Conservation (phyloP, 169 alveolate species). For the Plasmodium cynomolgi region DNA sequence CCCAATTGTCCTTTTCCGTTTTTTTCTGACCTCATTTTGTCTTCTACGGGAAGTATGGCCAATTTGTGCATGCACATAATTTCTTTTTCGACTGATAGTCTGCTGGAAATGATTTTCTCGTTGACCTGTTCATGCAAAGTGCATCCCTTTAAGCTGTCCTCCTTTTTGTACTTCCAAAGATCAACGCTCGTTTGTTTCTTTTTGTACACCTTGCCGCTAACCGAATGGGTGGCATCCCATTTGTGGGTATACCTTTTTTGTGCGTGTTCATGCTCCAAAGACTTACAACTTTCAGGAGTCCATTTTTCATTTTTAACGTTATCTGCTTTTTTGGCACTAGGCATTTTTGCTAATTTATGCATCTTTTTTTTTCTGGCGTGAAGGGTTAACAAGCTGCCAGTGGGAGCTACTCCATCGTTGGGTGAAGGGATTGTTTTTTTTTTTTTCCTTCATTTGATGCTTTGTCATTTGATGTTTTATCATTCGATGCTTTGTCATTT, state of each 20-base stretch:
- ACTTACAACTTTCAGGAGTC: not conserved
- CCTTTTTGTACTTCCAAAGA: conserved; percentile 8
- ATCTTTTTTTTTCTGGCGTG: not conserved
- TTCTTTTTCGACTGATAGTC: not conserved
- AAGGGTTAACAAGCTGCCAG: not conserved
- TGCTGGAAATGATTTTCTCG: not conserved
- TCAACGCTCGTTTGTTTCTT: conserved; percentile 4
- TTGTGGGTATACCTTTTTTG: not conserved
- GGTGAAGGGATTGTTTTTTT: not conserved
- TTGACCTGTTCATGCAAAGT: not conserved
- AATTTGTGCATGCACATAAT: not conserved
- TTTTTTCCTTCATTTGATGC: conserved; percentile 13
- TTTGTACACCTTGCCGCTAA: not conserved
- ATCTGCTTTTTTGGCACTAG: not conserved
- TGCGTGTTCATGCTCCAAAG: not conserved
- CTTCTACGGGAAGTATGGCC: not conserved
- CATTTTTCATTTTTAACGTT: not conserved
- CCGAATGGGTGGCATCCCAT: not conserved
- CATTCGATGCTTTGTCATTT: not conserved
- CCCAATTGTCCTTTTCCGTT: not conserved
- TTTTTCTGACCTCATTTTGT: not conserved
- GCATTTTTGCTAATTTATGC: not conserved
- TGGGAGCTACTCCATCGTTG: not conserved
- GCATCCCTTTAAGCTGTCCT: not conserved
- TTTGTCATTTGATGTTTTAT: not conserved